Evolutionary conservation across 73 alveolate genomes (phyloP), one percentile per base, ranked within the genome.

Genomic region (Paramecium primaurelia): DNA sequence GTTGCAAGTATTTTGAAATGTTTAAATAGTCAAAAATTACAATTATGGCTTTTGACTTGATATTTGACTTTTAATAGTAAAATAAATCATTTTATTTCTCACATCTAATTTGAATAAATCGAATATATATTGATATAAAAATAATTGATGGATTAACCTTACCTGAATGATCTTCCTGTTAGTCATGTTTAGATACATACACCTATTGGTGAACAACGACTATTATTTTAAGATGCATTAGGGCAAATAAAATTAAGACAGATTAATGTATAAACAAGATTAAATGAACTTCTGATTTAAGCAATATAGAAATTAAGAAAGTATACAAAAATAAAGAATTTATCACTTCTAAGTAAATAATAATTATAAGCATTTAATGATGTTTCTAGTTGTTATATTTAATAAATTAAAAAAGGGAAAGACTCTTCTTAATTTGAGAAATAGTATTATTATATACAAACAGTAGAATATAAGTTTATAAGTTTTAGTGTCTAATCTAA

Each of bases 321-420:
- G 20, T 75, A 75, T 75, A 75, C 88, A 18, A 38, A 75, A 75
- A 75, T 75, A 1, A 75, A 75, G 60, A 75, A 36, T 42, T 22
- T 75, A 1, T 22, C 58, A 37, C 68, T 30, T 1, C 26, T 38
- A 5, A 75, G 47, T 42, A 75, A 45, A 26, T 42, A 80, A 14
- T 80, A 80, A 47, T 64, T 80, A 9, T 34, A 80, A 44, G 91
- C 91, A 0, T 45, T 80, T 3, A 49, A 80, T 20, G 91, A 80
- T 80, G 51, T 32, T 25, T 22, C 77, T 8, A 32, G 64, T 26
- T 45, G 58, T 32, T 80, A 40, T 20, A 32, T 28, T 45, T 80
- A 44, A 12, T 14, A 40, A 20, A 1, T 26, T 1, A 22, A 80
- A 6, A 36, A 16, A n/a, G 44, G 5, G 32, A 45, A 26, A 45